phyloP scores from a whole-genome alignment of 1,284 basidiomycete species.

The Boletus holoroseus region DNA sequence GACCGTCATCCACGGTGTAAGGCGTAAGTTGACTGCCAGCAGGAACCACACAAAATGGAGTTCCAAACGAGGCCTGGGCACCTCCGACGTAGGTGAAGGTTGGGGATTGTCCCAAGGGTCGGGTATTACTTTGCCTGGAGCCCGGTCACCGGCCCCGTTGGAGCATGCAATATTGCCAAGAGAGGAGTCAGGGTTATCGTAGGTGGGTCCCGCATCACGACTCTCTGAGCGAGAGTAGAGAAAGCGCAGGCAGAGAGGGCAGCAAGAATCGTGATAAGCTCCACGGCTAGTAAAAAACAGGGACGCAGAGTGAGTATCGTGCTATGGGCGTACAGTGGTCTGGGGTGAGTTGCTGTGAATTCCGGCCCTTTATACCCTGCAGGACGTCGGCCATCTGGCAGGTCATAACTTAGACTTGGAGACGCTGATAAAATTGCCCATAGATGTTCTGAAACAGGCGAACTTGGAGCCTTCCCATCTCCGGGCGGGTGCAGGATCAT shows the following conservation, averaged over 20 bases:
- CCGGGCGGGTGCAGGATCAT: background rate
- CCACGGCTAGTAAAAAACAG: background rate
- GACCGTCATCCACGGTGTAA: too few relatives aligned
- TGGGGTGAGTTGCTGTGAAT: background rate
- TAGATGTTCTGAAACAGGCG: background rate
- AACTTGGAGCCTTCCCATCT: background rate
- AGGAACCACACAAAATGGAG: too few relatives aligned
- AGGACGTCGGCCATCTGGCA: background rate
- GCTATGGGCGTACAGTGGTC: background rate
- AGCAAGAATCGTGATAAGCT: conserved; percentile 8
- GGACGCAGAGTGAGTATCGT: background rate
- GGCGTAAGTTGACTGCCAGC: too few relatives aligned
- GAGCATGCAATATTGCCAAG: conserved; percentile 47
- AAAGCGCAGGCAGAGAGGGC: background rate
- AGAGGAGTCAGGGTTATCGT: conserved; percentile 16
- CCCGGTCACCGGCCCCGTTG: conserved; percentile 45
- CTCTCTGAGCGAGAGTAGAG: background rate
- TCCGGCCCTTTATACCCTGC: background rate
- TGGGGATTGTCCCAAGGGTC: conserved; percentile 31
- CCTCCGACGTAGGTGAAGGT: conserved; percentile 45
- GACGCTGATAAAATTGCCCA: background rate
- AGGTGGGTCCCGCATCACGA: background rate
- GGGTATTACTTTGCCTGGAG: conserved; percentile 35
- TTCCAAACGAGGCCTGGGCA: conserved; percentile 14
- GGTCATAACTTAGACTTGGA: background rate